Evolutionary conservation across 257 asterid genomes (phyloP), one percentile per base, ranked within the genome.

Genomic region (Parsonsia alboflavescens): DNA sequence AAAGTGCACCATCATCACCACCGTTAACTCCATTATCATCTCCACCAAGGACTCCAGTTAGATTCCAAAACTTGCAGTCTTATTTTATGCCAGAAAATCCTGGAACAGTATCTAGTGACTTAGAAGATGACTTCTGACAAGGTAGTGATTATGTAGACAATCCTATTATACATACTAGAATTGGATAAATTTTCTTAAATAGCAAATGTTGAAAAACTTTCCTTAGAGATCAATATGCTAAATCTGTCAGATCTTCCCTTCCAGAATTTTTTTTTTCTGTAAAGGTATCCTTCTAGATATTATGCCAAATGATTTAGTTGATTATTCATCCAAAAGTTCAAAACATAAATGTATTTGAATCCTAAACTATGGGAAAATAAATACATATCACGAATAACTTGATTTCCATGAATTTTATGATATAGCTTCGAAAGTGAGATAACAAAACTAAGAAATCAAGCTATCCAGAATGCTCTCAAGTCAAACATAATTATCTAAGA

Each of bases 121-220:
- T 96, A 10, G 96, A 89, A 26, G 89, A 86, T 76, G 97, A 86
- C 76, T 91, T 91, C 74, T 87, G 78, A 82, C 17, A 16, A 39
- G 49, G 16, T 65, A 39, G 70, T 13, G 41, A 26, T 59, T 28
- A 36, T 6, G 6, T 36, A 39, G 48, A 17, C 39, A 63, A 33
- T 63, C 24, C 46, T 63, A 33, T 30, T 17, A 65, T 65, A 10
- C 17, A 39, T 65, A 39, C 50, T 65, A 65, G 50, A 39, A 41
- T 19, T 33, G 30, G 22, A 39, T 22, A 39, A 39, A 62, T 65
- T 64, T 6, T 36, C 46, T 36, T 39, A 6, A 6, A 64, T 12
- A 64, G 70, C 19, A 33, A 64, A 33, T 26, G 9, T 36, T 64
- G 49, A 39, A 64, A 48, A 64, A 64, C 39, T 15, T 62, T 33